Percentiles rank a stretch among this genome's conserved stretches.
Conservation (phyloP, 2,329 filamentous ascomycete species). For the Sporothrix schenckii region DNA sequence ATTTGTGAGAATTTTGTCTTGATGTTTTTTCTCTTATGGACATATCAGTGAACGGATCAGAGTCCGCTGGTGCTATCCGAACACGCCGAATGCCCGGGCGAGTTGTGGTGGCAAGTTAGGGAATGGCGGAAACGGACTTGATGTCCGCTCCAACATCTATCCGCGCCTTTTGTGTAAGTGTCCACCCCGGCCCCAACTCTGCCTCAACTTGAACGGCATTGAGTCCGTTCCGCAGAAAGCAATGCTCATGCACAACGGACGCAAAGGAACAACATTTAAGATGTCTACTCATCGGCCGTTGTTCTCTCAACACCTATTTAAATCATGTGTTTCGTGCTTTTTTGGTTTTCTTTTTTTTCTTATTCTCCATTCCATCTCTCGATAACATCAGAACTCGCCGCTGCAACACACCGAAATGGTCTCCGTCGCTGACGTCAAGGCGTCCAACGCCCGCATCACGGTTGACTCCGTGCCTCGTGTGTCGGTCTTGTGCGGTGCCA, state of each 20-base stretch:
- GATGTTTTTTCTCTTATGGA: neutral
- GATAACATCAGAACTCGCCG: neutral
- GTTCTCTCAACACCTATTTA: neutral
- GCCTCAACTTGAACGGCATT: neutral
- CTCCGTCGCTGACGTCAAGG: conserved; percentile 26
- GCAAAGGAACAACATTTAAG: neutral
- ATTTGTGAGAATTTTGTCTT: neutral
- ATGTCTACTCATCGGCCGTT: neutral
- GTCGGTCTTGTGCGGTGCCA: conserved; percentile 19
- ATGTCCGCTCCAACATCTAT: neutral
- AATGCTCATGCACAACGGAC: neutral
- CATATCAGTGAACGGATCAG: neutral
- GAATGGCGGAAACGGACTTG: neutral
- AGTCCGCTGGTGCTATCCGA: neutral
- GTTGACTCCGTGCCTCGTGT: conserved; percentile 7
- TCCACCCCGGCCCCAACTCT: neutral
- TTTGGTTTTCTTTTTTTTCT: neutral
- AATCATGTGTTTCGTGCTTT: neutral
- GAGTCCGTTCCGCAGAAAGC: neutral
- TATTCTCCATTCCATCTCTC: neutral
- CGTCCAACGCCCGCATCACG: conserved; percentile 23
- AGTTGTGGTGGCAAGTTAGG: neutral
- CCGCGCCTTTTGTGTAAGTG: neutral
- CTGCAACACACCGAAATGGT: conserved; percentile 1
- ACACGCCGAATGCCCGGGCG: neutral